Percentiles rank a stretch among this genome's conserved stretches.
Conservation (phyloP, 148 eudicot genomes). For the Chenopodium quinoa region DNA sequence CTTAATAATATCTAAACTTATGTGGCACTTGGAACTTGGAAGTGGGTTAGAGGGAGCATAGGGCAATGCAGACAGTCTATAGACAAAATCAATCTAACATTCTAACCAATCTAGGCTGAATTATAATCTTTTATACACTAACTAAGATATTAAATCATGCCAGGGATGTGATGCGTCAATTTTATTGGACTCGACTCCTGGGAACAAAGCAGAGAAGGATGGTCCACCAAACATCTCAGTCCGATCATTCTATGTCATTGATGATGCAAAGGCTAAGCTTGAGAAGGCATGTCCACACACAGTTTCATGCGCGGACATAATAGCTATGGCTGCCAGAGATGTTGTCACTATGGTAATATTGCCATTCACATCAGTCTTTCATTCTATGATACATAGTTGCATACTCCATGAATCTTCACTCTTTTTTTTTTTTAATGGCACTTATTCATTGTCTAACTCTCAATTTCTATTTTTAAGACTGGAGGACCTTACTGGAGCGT, state of each 20-base stretch:
- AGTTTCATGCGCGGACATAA: slow-evolving; percentile 68
- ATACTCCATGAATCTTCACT: neutral
- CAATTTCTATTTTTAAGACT: slow-evolving; percentile 20
- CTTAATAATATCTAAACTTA: too few species aligned
- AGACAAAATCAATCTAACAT: neutral
- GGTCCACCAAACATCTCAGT: slow-evolving; percentile 73
- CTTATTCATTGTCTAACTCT: neutral
- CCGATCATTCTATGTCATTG: slow-evolving; percentile 62
- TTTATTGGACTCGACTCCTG: slow-evolving; percentile 53
- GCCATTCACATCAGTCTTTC: neutral
- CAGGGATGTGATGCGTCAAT: slow-evolving; percentile 81
- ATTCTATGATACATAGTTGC: neutral
- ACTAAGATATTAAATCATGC: neutral
- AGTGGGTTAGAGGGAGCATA: too few species aligned
- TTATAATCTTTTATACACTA: neutral
- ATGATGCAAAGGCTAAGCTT: slow-evolving; percentile 57
- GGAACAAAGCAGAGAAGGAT: slow-evolving; percentile 75
- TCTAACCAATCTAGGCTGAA: neutral
- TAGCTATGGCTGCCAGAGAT: slow-evolving; percentile 66
- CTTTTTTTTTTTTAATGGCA: too few species aligned
- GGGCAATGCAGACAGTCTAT: too few species aligned
- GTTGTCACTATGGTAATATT: slow-evolving; percentile 54
- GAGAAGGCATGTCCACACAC: slow-evolving; percentile 58
- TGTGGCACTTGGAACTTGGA: too few species aligned
- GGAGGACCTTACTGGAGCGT: slow-evolving; percentile 63